A percentile compares a stretch with the other conserved stretches of the same genome.
Evolutionary conservation across 179 eudicot genomes (phyloP).

Genomic region (Monotropa hypopitys): DNA sequence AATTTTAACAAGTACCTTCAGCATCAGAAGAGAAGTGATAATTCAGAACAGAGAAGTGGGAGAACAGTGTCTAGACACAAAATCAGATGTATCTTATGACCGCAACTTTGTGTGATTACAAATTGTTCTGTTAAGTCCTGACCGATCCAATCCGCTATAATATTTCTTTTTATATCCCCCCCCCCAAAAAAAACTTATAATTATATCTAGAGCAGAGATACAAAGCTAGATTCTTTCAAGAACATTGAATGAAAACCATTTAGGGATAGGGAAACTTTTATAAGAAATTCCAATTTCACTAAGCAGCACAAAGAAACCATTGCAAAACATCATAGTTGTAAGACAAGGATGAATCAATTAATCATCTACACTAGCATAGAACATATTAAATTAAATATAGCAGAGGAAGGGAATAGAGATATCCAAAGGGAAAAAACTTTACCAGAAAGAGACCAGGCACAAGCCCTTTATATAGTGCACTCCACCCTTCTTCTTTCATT

Average conservation of each 20-base stretch:
- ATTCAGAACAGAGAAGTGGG: not conserved
- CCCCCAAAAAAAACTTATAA: not conserved
- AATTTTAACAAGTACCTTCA: not conserved
- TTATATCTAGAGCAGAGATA: not conserved
- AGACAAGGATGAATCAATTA: constrained; percentile 1
- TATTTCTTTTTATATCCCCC: not conserved
- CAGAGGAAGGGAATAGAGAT: constrained; percentile 1
- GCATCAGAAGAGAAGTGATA: constrained; percentile 6
- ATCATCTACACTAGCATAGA: not conserved
- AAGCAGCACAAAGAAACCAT: not conserved
- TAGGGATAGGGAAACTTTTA: not conserved
- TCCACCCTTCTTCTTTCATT: constrained; percentile 97
- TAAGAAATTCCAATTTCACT: not conserved
- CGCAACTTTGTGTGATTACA: not conserved
- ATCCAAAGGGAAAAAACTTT: constrained; percentile 13
- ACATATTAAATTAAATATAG: not conserved
- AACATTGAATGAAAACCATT: not conserved
- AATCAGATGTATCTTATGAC: not conserved
- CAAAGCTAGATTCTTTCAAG: not conserved
- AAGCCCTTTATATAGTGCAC: constrained; percentile 80
- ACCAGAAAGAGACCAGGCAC: constrained; percentile 86
- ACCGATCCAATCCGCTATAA: not conserved
- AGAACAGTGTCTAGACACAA: not conserved
- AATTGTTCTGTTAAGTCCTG: not conserved
- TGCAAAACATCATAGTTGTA: not conserved